Evolutionary conservation across 2,329 filamentous ascomycete genomes (phyloP).

Genomic region (Juglanconis juglandina): DNA sequence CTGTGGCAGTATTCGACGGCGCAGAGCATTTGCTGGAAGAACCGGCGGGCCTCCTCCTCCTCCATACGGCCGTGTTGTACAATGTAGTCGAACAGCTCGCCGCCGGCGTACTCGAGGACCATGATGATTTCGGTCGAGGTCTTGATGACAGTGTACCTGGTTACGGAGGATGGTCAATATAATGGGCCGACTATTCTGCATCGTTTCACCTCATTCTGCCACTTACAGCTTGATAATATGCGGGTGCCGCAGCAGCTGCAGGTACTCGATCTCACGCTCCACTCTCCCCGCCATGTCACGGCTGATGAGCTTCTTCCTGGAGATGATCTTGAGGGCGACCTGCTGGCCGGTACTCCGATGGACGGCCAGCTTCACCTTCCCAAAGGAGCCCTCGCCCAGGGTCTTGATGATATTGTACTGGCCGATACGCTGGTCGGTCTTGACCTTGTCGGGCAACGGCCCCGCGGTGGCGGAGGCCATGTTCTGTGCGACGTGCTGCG

Average conservation of each 20-base stretch:
- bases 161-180: not conserved
- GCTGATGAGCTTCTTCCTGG: slow-evolving; percentile 91
- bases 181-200: not conserved
- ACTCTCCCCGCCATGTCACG: slow-evolving; percentile 97
- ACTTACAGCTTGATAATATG: slow-evolving; percentile 97
- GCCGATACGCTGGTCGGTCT: slow-evolving; percentile 79
- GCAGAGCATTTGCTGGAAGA: slow-evolving; percentile 99
- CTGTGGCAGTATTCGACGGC: slow-evolving; percentile 98
- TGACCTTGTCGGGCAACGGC: slow-evolving; percentile 43
- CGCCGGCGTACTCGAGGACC: slow-evolving; percentile 96
- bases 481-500: slow-evolving; percentile 28
- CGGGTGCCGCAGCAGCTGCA: slow-evolving; percentile 90
- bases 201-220: not conserved
- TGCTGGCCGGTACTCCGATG: slow-evolving; percentile 91
- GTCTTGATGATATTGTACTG: slow-evolving; percentile 90
- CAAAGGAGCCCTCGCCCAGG: slow-evolving; percentile 93
- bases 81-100: slow-evolving; percentile 97
- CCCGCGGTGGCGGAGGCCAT: slow-evolving; percentile 28
- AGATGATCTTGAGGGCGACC: slow-evolving; percentile 97
- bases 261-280: slow-evolving; percentile 96
- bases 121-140: slow-evolving; percentile 94
- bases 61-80: slow-evolving; percentile 89
- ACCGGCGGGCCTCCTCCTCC: slow-evolving; percentile 88
- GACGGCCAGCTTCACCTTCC: slow-evolving; percentile 95
- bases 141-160: slow-evolving; percentile 92